These are phyloP conservation scores for Ilex aquifolium DNA, from an alignment of 257 asterid genomes.

Conservation along the genomic window DNA sequence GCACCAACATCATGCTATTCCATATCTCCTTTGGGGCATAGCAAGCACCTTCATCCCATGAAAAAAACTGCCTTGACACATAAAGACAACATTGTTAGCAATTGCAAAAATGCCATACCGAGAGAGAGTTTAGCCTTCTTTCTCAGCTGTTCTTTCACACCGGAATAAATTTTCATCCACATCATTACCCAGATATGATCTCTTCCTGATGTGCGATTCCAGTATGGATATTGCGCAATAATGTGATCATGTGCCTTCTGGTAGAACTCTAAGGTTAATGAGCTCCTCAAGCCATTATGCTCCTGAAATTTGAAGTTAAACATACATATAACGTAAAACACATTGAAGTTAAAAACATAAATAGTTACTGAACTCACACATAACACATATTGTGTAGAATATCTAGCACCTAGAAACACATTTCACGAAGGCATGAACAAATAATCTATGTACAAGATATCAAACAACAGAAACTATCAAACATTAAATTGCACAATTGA, in stretches of 20 bases:
- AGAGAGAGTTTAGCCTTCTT: not conserved
- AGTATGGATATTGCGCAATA: slow-evolving; percentile 57
- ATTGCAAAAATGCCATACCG: not conserved
- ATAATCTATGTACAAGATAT: no score
- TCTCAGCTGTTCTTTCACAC: no score
- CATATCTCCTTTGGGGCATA: slow-evolving; percentile 98
- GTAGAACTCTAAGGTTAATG: slow-evolving; percentile 75
- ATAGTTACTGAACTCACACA: no score
- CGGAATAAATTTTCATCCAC: not conserved
- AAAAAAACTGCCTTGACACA: slow-evolving; percentile 66
- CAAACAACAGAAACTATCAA: no score
- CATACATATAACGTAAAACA: no score
- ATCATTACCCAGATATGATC: slow-evolving; percentile 92
- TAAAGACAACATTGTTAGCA: not conserved
- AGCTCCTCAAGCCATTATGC: slow-evolving; percentile 74
- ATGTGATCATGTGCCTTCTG: slow-evolving; percentile 80
- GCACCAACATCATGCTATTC: slow-evolving; percentile 97
- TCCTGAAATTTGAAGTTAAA: slow-evolving; percentile 37
- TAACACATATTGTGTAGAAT: no score
- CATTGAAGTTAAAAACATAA: no score
- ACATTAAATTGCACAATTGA: no score
- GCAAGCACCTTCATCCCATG: slow-evolving; percentile 99
- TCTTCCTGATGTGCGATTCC: slow-evolving; percentile 86
- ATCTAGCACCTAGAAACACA: no score
- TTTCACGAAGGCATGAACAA: no score